Conservation (phyloP, 208 protist genomes). For the Plasmodiophora brassicae region DNA sequence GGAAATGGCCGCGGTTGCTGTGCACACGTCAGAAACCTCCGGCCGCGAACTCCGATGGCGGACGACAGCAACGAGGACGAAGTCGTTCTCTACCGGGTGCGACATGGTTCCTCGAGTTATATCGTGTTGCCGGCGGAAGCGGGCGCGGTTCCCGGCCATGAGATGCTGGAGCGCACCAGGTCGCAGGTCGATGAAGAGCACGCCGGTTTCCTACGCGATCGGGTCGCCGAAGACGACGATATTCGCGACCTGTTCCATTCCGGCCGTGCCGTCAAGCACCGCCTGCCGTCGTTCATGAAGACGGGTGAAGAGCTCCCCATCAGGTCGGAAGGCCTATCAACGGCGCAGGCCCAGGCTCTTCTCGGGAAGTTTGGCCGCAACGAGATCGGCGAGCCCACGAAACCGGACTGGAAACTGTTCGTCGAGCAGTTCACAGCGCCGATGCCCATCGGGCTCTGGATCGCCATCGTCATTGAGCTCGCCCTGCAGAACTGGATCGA, state of each 20-base stretch:
- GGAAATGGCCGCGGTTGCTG: no score
- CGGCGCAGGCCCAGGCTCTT: not conserved
- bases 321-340: not conserved
- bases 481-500: conserved; percentile 61
- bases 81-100: conserved; percentile 1
- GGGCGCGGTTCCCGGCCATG: not conserved
- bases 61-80: not conserved
- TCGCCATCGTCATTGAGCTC: conserved; percentile 62
- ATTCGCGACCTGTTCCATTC: not conserved
- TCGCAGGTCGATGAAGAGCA: not conserved
- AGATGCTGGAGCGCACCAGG: not conserved
- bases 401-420: conserved; percentile 41
- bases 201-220: not conserved
- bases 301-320: not conserved
- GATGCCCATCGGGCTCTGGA: conserved; percentile 57
- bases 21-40: no score
- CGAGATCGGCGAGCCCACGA: conserved; percentile 49
- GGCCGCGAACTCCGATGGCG: no score
- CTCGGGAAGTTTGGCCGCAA: conserved; percentile 53
- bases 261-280: not conserved
- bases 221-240: not conserved
- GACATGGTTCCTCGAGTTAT: not conserved
- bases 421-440: conserved; percentile 50
- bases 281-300: not conserved
- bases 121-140: not conserved